These are phyloP conservation scores for Euphorbia lathyris DNA, from an alignment of 345 rosid species.

Conservation along the genomic window DNA sequence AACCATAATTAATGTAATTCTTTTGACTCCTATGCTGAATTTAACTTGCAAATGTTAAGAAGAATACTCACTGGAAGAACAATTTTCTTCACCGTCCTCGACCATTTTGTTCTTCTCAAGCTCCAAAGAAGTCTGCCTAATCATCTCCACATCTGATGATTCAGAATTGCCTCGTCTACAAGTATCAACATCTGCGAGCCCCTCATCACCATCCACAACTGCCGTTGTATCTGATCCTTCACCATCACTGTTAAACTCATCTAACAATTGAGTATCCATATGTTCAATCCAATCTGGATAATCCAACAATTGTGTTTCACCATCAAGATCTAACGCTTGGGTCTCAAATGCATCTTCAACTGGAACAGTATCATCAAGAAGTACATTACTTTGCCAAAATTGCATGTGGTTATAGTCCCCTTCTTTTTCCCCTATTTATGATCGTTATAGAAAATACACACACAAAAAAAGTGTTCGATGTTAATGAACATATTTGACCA, in stretches of 20 bases:
- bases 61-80: conserved; percentile 39
- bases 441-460: neutral
- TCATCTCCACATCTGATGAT: conserved; percentile 25
- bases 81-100: conserved; percentile 17
- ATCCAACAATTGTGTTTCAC: conserved; percentile 29
- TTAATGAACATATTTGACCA: neutral
- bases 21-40: neutral
- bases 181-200: conserved; percentile 36
- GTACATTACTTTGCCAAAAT: conserved; percentile 2
- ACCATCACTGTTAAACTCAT: conserved; percentile 39
- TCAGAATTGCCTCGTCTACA: conserved; percentile 19
- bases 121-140: conserved; percentile 13
- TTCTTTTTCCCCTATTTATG: conserved; percentile 22
- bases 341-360: conserved; percentile 36
- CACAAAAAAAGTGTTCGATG: neutral
- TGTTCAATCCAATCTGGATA: conserved; percentile 13
- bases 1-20: neutral
- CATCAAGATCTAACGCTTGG: conserved; percentile 26
- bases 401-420: conserved; percentile 10
- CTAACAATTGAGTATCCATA: conserved; percentile 26
- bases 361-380: conserved; percentile 24
- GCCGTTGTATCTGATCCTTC: conserved; percentile 48
- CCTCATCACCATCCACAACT: conserved; percentile 37
- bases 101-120: conserved; percentile 19
- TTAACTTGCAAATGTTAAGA: neutral